phyloP scores from a whole-genome alignment of 2,329 filamentous ascomycete species.

The Epichloe typhina region DNA sequence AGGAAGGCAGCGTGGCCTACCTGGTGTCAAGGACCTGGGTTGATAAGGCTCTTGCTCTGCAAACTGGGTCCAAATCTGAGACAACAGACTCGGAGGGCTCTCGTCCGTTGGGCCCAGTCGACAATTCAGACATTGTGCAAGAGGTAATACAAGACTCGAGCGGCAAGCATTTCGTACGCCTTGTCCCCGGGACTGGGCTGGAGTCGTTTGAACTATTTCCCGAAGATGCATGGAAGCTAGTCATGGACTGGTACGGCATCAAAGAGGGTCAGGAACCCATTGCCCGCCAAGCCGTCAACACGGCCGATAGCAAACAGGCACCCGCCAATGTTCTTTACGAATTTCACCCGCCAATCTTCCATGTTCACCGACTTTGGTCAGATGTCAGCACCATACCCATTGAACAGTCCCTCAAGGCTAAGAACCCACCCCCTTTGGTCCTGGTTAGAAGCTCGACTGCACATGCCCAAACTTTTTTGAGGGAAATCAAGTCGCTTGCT shows the following conservation, averaged over 20 bases:
- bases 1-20: conserved; percentile 63
- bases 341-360: conserved; percentile 72
- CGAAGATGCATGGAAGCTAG: conserved; percentile 65
- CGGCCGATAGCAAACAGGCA: conserved; percentile 28
- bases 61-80: conserved; percentile 41
- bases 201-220: conserved; percentile 69
- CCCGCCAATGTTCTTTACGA: conserved; percentile 64
- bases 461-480: conserved; percentile 62
- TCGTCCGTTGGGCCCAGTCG: conserved; percentile 57
- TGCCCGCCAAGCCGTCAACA: conserved; percentile 65
- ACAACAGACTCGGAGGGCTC: conserved; percentile 48
- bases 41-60: conserved; percentile 53
- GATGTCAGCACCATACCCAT: conserved; percentile 41
- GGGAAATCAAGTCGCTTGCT: conserved; percentile 53
- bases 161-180: conserved; percentile 51
- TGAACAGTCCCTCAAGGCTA: conserved; percentile 47
- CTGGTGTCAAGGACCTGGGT: conserved; percentile 74
- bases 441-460: conserved; percentile 60
- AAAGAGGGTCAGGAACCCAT: conserved; percentile 58
- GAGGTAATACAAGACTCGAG: conserved; percentile 39
- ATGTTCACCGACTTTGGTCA: conserved; percentile 65
- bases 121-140: conserved; percentile 73
- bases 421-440: conserved; percentile 43
- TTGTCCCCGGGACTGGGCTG: conserved; percentile 55
- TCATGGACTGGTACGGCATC: conserved; percentile 73